phyloP scores from a whole-genome alignment of 2,329 filamentous ascomycete genomes.

The Colletotrichum coccodes region DNA sequence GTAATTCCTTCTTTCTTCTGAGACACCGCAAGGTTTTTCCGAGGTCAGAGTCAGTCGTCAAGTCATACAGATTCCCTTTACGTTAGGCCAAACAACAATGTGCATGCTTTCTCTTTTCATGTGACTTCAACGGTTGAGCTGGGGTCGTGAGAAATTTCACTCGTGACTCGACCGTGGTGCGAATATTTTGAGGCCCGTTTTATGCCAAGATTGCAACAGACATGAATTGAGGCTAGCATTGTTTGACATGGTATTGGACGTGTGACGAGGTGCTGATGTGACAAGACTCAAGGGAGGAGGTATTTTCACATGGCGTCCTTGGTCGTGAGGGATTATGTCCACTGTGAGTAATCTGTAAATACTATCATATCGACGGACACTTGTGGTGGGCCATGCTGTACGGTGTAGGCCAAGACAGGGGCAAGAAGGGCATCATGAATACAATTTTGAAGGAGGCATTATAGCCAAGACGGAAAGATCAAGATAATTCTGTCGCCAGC shows the following conservation, averaged over 20 bases:
- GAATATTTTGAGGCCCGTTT: not conserved
- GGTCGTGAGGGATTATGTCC: not conserved
- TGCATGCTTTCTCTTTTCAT: conserved; percentile 9
- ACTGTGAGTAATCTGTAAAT: too few relatives aligned
- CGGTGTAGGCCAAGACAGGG: too few relatives aligned
- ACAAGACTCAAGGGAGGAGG: too few relatives aligned
- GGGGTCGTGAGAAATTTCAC: not conserved
- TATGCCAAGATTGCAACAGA: not conserved
- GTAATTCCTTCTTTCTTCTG: conserved; percentile 36
- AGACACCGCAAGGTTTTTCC: conserved; percentile 32
- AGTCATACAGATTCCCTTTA: conserved; percentile 34
- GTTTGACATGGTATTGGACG: not conserved
- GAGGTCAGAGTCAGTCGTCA: conserved; percentile 33
- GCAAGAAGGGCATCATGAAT: not conserved
- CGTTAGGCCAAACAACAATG: conserved; percentile 18
- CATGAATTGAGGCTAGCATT: not conserved
- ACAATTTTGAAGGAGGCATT: not conserved
- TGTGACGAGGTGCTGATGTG: not conserved
- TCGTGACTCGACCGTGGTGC: not conserved
- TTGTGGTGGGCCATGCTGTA: too few relatives aligned
- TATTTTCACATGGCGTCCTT: too few relatives aligned
- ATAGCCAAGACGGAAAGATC: not conserved
- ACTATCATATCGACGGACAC: too few relatives aligned
- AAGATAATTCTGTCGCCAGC: not conserved
- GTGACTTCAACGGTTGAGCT: conserved; percentile 23